Evolutionary conservation across 345 rosid species (phyloP), one percentile per base, ranked within the genome.

Genomic region (Leavenworthia alabamica): DNA sequence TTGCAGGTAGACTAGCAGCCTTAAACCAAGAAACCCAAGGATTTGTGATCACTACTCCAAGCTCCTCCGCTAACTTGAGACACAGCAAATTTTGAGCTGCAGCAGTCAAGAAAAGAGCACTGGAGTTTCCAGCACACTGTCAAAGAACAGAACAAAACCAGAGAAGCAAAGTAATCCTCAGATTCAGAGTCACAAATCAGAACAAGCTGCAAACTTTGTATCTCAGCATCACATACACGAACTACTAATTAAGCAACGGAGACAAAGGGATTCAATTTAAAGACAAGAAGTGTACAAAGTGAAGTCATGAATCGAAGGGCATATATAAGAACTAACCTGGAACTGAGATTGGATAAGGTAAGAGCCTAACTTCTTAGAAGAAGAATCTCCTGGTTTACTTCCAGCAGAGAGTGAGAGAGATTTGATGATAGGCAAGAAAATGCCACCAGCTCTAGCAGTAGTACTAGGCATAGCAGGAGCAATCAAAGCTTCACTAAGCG

Each of bases 381-480:
- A 86, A 0, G 88, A 26, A 60, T 93, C 94, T 11, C 86, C 84
- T 0, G 99, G 97, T 56, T 48, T 70, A 51, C 99, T 93, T 28
- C 96, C 99, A 0, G 94, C 89, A 0, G 97, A 86, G 48, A 89
- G 58, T 0, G 97, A 85, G 52, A 93, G 52, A 0, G 96, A 87
- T 69, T 89, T 83, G 16, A 89, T 93, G 32, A 93, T 89, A 0
- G 97, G 97, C 82, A 93, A 75, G 78, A 93, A 93, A 60, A 93
- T 81, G 1, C 99, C 97, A 9, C 97, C 97, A 0, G 96, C 99
- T 66, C 97, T 81, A 6, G 99, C 97, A 7, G 96, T 93, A 6
- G 99, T 87, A 53, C 97, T 89, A 0, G 97, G 99, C 97, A 93
- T 93, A 0, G 96, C 97, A 7, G 97, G 99, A 0, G 96, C 96